Conservation (phyloP, 768 basidiomycete genomes). For the Leccinum rimulosum region DNA sequence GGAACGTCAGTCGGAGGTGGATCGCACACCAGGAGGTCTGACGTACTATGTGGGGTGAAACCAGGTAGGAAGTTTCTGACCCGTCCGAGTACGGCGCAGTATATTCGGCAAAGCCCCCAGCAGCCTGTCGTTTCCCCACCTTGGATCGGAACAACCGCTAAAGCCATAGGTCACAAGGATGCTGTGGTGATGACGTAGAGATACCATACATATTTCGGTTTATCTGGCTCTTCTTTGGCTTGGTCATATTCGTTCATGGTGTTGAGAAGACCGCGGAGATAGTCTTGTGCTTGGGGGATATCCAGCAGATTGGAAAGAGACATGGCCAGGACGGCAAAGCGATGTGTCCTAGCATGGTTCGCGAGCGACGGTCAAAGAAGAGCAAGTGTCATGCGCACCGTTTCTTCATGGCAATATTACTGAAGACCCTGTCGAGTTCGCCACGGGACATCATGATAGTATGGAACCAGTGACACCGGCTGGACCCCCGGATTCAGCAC, state of each 20-base stretch:
- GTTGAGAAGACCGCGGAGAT: constrained; percentile 69
- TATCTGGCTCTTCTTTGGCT: constrained; percentile 49
- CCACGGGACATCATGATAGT: constrained; percentile 74
- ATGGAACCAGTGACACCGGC: constrained; percentile 85
- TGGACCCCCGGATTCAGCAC: constrained; percentile 27
- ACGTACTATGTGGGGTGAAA: constrained; percentile 72
- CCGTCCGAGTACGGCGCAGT: constrained; percentile 56
- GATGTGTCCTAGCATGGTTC: constrained; percentile 56
- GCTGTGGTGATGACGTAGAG: neutral
- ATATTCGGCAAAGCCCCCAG: constrained; percentile 57
- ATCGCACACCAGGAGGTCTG: neutral
- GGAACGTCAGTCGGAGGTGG: constrained; percentile 6
- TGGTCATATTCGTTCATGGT: constrained; percentile 78
- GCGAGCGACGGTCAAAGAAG: constrained; percentile 4
- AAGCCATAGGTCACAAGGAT: constrained; percentile 9
- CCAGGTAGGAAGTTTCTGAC: constrained; percentile 65
- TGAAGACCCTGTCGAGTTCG: constrained; percentile 76
- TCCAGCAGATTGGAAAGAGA: constrained; percentile 82
- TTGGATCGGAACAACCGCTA: constrained; percentile 64
- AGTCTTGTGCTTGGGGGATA: constrained; percentile 75
- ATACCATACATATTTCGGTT: constrained; percentile 64
- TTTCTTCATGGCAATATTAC: constrained; percentile 73
- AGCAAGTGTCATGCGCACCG: constrained; percentile 44
- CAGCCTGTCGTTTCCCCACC: constrained; percentile 49
- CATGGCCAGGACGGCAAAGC: constrained; percentile 84